Evolutionary conservation across 2,329 filamentous ascomycete species (phyloP).

Genomic region (Ophiostoma australiae): DNA sequence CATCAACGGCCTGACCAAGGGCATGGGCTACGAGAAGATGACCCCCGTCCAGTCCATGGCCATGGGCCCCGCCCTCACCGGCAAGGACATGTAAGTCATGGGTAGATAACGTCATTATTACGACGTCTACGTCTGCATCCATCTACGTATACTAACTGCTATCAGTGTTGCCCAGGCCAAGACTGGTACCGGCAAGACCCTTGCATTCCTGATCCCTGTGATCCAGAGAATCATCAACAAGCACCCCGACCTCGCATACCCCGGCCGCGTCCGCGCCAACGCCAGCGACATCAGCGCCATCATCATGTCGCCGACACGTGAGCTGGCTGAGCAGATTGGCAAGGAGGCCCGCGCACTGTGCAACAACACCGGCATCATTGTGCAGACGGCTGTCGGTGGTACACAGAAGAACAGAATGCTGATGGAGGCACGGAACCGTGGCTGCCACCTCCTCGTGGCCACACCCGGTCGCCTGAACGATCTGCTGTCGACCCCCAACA

Average conservation of each 20-base stretch:
- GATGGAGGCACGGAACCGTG: constrained; percentile 60
- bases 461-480: constrained; percentile 87
- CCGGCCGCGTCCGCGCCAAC: constrained; percentile 35
- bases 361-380: constrained; percentile 58
- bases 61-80: constrained; percentile 72
- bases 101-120: too few relatives aligned
- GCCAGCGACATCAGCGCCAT: constrained; percentile 62
- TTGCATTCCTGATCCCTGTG: constrained; percentile 84
- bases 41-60: constrained; percentile 86
- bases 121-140: not conserved
- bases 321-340: constrained; percentile 75
- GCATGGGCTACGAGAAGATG: constrained; percentile 78
- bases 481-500: constrained; percentile 61
- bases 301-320: constrained; percentile 72
- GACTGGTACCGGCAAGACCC: constrained; percentile 94
- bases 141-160: constrained; percentile 18
- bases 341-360: constrained; percentile 69
- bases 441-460: constrained; percentile 84
- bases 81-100: constrained; percentile 69
- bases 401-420: constrained; percentile 71
- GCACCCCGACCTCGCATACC: constrained; percentile 56
- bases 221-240: constrained; percentile 69
- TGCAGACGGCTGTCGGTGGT: constrained; percentile 82
- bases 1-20: constrained; percentile 61
- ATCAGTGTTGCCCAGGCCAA: constrained; percentile 82